phyloP scores from a whole-genome alignment of 441 rosid genomes.

The Gossypium gossypioides region DNA sequence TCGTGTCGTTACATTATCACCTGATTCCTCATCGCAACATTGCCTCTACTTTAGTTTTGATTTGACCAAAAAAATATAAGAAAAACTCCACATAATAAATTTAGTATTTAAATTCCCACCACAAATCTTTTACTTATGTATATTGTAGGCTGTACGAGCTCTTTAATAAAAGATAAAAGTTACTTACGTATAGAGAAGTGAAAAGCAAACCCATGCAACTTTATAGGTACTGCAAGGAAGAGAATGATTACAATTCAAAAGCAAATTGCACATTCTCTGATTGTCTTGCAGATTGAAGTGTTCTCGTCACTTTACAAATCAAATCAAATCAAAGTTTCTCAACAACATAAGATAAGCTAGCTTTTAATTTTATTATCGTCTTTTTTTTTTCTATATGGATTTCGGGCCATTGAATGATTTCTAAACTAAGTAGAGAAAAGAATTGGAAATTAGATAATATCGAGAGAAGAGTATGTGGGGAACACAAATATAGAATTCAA shows the following conservation, averaged over 20 bases:
- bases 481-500: conserved; percentile 2
- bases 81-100: too few species aligned
- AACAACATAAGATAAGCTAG: too few species aligned
- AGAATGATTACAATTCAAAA: conserved; percentile 8
- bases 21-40: too few species aligned
- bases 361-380: too few species aligned
- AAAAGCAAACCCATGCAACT: background rate
- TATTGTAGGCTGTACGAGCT: background rate
- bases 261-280: conserved; percentile 12
- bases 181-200: background rate
- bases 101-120: too few species aligned
- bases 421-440: background rate
- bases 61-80: too few species aligned
- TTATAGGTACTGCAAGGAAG: background rate
- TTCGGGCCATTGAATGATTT: conserved; percentile 12
- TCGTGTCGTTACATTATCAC: too few species aligned
- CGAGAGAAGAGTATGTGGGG: background rate
- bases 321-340: background rate
- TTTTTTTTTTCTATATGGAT: background rate
- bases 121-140: too few species aligned
- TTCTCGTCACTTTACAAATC: background rate
- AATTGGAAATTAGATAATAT: background rate
- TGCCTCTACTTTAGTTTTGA: too few species aligned
- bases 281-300: conserved; percentile 5
- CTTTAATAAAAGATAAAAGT: background rate